These are phyloP conservation scores for Stropharia rugosoannulata DNA, from an alignment of 768 basidiomycete genomes.

Conservation along the genomic window DNA sequence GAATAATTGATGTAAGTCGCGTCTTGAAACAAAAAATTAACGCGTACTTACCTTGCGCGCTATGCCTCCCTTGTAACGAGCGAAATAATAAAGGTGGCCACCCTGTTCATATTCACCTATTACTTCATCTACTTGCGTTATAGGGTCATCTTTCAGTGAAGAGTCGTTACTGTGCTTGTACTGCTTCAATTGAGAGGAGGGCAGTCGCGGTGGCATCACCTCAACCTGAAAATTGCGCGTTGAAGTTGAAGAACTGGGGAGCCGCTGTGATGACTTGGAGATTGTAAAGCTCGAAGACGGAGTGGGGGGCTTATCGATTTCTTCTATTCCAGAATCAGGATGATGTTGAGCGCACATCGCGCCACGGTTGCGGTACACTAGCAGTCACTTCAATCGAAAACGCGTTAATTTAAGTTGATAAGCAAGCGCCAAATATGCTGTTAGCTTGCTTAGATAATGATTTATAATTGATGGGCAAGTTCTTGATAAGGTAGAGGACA, in stretches of 20 bases:
- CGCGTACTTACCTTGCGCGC: slow-evolving; percentile 46
- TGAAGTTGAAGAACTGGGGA: slow-evolving; percentile 5
- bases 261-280: slow-evolving; percentile 5
- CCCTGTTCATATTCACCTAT: slow-evolving; percentile 54
- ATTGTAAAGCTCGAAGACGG: not conserved
- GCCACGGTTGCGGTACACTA: not conserved
- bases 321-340: not conserved
- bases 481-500: no score
- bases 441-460: no score
- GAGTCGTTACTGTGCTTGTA: slow-evolving; percentile 38
- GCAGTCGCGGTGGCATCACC: slow-evolving; percentile 37
- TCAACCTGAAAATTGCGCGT: slow-evolving; percentile 22
- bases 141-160: slow-evolving; percentile 30
- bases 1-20: slow-evolving; percentile 1
- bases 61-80: slow-evolving; percentile 55
- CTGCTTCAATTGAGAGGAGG: slow-evolving; percentile 33
- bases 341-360: not conserved
- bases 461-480: no score
- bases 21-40: not conserved
- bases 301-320: not conserved
- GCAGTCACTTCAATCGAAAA: not conserved
- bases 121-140: slow-evolving; percentile 42
- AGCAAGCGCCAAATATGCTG: no score
- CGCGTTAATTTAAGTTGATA: not conserved
- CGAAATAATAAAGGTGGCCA: slow-evolving; percentile 55